Evolutionary conservation across 305 asterid species (phyloP), one percentile per base, ranked within the genome.

Genomic region (Fraxinus latifolia): DNA sequence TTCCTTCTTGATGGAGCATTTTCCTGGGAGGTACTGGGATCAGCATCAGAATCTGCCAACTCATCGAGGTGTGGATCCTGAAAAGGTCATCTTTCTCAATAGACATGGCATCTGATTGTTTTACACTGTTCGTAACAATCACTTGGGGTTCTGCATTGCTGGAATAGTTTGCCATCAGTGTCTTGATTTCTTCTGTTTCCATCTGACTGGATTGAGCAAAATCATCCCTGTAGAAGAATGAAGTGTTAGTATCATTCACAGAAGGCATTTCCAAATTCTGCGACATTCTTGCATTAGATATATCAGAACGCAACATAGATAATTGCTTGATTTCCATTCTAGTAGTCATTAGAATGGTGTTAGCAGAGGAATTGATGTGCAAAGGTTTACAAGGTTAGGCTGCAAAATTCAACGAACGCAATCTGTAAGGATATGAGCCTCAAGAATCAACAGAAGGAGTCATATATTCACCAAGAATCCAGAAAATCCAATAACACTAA

Each of bases 1-100:
- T 88, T 92, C 89, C 99, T 93, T 86, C 97, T 93, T 4, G 86
- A 71, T 25, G 81, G 83, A 74, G 87, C 74, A 32, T 77, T 47
- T 33, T 81, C 85, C 76, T 78, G 91, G 29, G 89, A 60, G 25
- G 78, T 55, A 32, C 37, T 73, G 36, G 78, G 79, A 19, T 80
- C 83, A 5, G 33, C 95, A 27, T 88, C 93, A 68, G 80, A 84
- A 84, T 91, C 94, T 2, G 84, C 88, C 81, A 92, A 81, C 67
- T 88, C 85, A 39, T 89, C 90, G 2, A 23, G 33, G 39, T 73
- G 34, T 36, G 84, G 84, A 33, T 82, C 71, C 55, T 88, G 78
- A 72, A 70, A 77, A 77, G 79, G 70, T 80, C 86, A 37, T 77
- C 75, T 33, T 82, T 81, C 23, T 74, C 82, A 8, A 7, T 34